Evolutionary conservation across 352 stramenopile species (phyloP).

Genomic region (Achlya hypogyna): DNA sequence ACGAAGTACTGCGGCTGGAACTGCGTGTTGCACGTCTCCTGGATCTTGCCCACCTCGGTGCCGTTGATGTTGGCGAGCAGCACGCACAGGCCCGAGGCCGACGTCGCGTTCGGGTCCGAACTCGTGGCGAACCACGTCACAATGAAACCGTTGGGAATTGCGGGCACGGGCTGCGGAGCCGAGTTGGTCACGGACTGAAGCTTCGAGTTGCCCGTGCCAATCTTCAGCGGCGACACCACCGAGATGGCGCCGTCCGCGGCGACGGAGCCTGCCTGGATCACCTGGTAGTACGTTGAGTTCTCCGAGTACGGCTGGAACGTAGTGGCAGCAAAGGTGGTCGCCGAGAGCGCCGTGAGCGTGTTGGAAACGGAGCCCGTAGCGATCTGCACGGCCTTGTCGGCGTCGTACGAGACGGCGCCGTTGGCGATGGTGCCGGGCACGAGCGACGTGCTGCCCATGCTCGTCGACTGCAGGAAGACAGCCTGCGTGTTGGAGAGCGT

Average conservation of each 20-base stretch:
- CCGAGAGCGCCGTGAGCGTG: slow-evolving; percentile 56
- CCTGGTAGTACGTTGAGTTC: slow-evolving; percentile 42
- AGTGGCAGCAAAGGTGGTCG: slow-evolving; percentile 46
- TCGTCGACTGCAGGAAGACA: slow-evolving; percentile 41
- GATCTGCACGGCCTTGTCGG: slow-evolving; percentile 28
- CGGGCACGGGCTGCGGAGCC: slow-evolving; percentile 51
- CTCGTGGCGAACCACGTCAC: slow-evolving; percentile 66
- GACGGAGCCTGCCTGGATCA: slow-evolving; percentile 42
- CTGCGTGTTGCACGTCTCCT: slow-evolving; percentile 40
- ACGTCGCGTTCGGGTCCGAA: slow-evolving; percentile 33
- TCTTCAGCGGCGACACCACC: slow-evolving; percentile 43
- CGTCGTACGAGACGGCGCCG: slow-evolving; percentile 30
- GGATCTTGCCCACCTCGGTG: slow-evolving; percentile 24
- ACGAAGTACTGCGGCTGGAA: slow-evolving; percentile 64
- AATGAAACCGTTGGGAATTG: slow-evolving; percentile 45
- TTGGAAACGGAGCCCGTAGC: slow-evolving; percentile 28
- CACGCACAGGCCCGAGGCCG: slow-evolving; percentile 47
- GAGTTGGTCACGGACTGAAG: slow-evolving; percentile 38
- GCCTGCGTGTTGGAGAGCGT: slow-evolving; percentile 54
- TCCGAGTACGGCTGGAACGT: slow-evolving; percentile 60
- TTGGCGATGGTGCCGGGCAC: slow-evolving; percentile 42
- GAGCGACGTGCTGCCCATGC: slow-evolving; percentile 32
- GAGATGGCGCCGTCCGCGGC: slow-evolving; percentile 39
- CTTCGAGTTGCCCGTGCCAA: slow-evolving; percentile 38
- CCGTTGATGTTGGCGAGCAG: slow-evolving; percentile 29